Evolutionary conservation across 108 stramenopile genomes (phyloP).

Genomic region (Mayamaea pseudoterrestris): DNA sequence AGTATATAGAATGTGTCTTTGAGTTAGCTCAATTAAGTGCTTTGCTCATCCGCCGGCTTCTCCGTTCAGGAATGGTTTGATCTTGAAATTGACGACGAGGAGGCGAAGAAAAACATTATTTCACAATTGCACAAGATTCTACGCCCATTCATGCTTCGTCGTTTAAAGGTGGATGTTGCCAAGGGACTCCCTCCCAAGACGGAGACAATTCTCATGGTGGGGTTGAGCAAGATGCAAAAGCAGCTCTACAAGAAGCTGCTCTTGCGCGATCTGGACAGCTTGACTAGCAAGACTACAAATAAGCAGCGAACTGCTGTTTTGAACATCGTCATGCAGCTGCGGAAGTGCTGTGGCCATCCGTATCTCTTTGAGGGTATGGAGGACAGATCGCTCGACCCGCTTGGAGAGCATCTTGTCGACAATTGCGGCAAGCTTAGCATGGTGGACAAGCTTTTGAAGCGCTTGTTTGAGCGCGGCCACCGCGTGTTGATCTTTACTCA

Average conservation of each 20-base stretch:
- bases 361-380: slow-evolving; percentile 98
- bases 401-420: slow-evolving; percentile 84
- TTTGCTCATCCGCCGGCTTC: too few species aligned
- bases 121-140: slow-evolving; percentile 95
- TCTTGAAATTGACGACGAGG: slow-evolving; percentile 76
- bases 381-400: slow-evolving; percentile 72
- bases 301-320: slow-evolving; percentile 66
- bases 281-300: slow-evolving; percentile 57
- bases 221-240: slow-evolving; percentile 77
- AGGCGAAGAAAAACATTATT: slow-evolving; percentile 87
- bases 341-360: slow-evolving; percentile 97
- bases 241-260: slow-evolving; percentile 86
- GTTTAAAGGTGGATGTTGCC: slow-evolving; percentile 88
- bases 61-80: slow-evolving; percentile 96
- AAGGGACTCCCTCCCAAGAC: slow-evolving; percentile 82
- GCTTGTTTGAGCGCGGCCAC: slow-evolving; percentile 77
- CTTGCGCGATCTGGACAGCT: slow-evolving; percentile 70
- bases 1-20: too few species aligned
- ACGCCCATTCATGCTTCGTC: slow-evolving; percentile 96
- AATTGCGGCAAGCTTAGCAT: slow-evolving; percentile 80
- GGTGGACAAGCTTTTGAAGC: slow-evolving; percentile 82
- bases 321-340: slow-evolving; percentile 98
- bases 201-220: slow-evolving; percentile 84
- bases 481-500: slow-evolving; percentile 96
- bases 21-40: too few species aligned